These are phyloP conservation scores for Spiromastix sp. DNA, from an alignment of 2,329 filamentous ascomycete species.

Conservation along the genomic window DNA sequence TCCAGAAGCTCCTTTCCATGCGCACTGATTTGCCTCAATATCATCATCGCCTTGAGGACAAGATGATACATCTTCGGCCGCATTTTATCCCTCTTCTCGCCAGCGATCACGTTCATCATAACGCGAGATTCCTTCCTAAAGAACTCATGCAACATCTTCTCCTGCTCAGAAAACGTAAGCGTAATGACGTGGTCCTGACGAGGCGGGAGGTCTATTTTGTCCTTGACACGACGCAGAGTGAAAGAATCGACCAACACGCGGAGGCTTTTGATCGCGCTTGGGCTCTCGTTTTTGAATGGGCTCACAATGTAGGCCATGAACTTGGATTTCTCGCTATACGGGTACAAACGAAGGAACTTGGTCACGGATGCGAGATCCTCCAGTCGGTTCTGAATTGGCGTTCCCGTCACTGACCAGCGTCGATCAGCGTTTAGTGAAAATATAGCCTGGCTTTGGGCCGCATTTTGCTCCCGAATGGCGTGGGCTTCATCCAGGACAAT, in stretches of 20 bases:
- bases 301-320: slow-evolving; percentile 73
- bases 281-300: slow-evolving; percentile 79
- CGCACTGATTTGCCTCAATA: slow-evolving; percentile 80
- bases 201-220: slow-evolving; percentile 73
- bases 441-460: slow-evolving; percentile 74
- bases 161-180: slow-evolving; percentile 65
- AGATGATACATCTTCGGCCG: slow-evolving; percentile 87
- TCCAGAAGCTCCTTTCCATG: slow-evolving; percentile 87
- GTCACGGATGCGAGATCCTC: slow-evolving; percentile 83
- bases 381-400: slow-evolving; percentile 85
- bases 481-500: slow-evolving; percentile 93
- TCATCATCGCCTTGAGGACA: slow-evolving; percentile 81
- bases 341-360: slow-evolving; percentile 72
- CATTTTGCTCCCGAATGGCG: slow-evolving; percentile 77
- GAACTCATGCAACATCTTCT: slow-evolving; percentile 69
- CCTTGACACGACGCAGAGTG: slow-evolving; percentile 81
- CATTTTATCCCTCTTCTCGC: slow-evolving; percentile 54
- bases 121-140: slow-evolving; percentile 74
- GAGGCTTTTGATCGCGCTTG: slow-evolving; percentile 58
- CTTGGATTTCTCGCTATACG: slow-evolving; percentile 66
- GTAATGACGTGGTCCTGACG: slow-evolving; percentile 62
- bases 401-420: slow-evolving; percentile 95
- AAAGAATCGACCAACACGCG: slow-evolving; percentile 89
- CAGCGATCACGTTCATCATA: slow-evolving; percentile 64
- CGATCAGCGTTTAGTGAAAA: slow-evolving; percentile 68